A percentile compares a stretch with the other conserved stretches of the same genome.
phyloP scores from a whole-genome alignment of 2,329 filamentous ascomycete genomes.

The Proliferodiscus dingleyae region DNA sequence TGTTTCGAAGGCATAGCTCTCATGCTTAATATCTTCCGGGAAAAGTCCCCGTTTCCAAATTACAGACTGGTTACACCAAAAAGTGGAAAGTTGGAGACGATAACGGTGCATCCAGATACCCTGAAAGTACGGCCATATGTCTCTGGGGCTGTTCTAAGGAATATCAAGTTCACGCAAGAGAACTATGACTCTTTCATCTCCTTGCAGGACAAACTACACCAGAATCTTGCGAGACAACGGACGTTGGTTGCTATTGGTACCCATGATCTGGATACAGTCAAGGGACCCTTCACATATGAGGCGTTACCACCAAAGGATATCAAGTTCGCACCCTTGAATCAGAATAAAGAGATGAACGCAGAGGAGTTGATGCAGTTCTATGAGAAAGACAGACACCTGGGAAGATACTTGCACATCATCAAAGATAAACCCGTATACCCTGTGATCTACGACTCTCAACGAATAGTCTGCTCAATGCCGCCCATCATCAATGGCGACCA shows the following conservation, averaged over 20 bases:
- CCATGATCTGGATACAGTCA: conserved; percentile 87
- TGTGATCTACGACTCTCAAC: conserved; percentile 87
- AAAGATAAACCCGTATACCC: conserved; percentile 90
- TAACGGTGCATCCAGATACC: conserved; percentile 74
- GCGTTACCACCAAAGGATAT: conserved; percentile 88
- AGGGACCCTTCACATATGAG: conserved; percentile 96
- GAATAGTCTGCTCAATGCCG: conserved; percentile 83
- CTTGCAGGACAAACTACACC: conserved; percentile 95
- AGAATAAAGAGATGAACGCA: conserved; percentile 80
- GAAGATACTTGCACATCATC: conserved; percentile 90
- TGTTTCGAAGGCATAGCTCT: conserved; percentile 96
- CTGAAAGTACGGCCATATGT: conserved; percentile 79
- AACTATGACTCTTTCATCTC: conserved; percentile 96
- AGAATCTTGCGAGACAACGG: conserved; percentile 87
- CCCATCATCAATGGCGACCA: conserved; percentile 98
- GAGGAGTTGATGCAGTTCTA: conserved; percentile 92
- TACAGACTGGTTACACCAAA: conserved; percentile 71
- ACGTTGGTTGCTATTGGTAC: conserved; percentile 97
- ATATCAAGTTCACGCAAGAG: conserved; percentile 85
- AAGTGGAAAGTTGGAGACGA: conserved; percentile 69
- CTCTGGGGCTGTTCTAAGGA: conserved; percentile 81
- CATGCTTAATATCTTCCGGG: conserved; percentile 93
- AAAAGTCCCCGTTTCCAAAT: conserved; percentile 68
- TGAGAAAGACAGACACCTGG: conserved; percentile 88
- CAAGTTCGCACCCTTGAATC: conserved; percentile 85